Conservation (phyloP, 495 filamentous ascomycete genomes). For the Daldinia concentrica region DNA sequence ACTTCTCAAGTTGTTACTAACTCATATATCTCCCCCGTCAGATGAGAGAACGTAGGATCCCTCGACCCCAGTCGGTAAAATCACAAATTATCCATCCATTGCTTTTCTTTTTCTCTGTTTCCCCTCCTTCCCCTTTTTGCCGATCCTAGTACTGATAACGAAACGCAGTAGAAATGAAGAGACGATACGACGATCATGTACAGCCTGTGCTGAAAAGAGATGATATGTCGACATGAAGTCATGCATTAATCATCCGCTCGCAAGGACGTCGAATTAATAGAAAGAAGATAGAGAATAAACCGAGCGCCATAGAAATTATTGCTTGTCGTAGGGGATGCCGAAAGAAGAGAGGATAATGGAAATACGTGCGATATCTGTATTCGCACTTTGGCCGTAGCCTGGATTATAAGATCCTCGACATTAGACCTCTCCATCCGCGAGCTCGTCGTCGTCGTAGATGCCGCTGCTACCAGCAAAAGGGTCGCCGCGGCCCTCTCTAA, state of each 20-base stretch:
- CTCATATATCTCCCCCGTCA: neutral
- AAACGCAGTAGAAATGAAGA: neutral
- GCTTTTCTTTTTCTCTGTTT: neutral
- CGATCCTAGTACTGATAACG: neutral
- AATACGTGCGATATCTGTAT: neutral
- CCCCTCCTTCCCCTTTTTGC: neutral
- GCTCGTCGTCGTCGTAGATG: slow-evolving; percentile 4
- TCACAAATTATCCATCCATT: neutral
- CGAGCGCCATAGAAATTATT: neutral
- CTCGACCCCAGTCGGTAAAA: neutral
- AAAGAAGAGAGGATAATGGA: neutral
- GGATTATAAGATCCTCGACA: neutral
- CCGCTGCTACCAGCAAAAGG: neutral
- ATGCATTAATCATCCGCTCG: neutral
- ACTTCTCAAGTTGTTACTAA: neutral
- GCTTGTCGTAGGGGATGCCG: neutral
- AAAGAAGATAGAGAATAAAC: slow-evolving; percentile 5
- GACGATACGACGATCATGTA: neutral
- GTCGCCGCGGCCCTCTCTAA: neutral
- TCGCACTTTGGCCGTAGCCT: neutral
- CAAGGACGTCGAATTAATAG: neutral
- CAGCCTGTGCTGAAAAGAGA: neutral
- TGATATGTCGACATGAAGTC: neutral
- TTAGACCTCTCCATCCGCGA: slow-evolving; percentile 35
- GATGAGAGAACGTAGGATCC: neutral